Base-by-base conservation (phyloP, 2,329 filamentous ascomycete species). In the Aspergillus sp. region DNA sequence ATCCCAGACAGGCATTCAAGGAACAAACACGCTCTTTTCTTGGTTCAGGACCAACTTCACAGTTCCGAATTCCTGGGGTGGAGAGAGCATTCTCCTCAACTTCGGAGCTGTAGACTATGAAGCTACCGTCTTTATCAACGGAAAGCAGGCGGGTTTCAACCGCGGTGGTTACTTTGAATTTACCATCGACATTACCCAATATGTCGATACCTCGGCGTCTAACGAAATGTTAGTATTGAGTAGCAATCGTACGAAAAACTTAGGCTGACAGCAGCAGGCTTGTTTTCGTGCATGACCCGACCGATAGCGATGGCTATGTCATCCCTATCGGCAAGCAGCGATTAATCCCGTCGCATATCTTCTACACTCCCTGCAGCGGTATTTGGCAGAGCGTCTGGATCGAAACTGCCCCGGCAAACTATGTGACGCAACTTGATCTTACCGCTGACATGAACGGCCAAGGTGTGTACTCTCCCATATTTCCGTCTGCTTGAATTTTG, bases 351-450 rank as follows among this genome's bases (percentile, higher is more conserved):
- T 66, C 63, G 17, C 72, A 74, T 66, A 91, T 91, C 61, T 91
- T 89, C 72, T 91, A 91, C 71, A 86, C 86, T 0, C 86, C 89
- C 0, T 91, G 88, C 70, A 88, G 86, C 36, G 89, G 89, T 5
- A 91, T 91, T 64, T 91, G 89, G 89, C 89, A 91, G 70, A 83
- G 82, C 17, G 89, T 91, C 0, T 91, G 89, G 89, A 76, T 91
- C 2, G 86, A 89, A 70, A 80, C 84, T n/a, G 86, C 83, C 0
- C 85, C 88, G 0, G 63, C 75, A 0, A 81, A 84, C 53, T 78
- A 87, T 65, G 83, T 91, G 57, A 83, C 82, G 0, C 79, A 83
- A 43, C 74, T 91, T 2, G 84, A 90, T 63, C 68, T 91, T 15
- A 73, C 80, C 25, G 88, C 87, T 0, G 81, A 81, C 63, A 84